Evolutionary conservation across 306 rosid species (phyloP).

Genomic region (Acacia melanoxylon): DNA sequence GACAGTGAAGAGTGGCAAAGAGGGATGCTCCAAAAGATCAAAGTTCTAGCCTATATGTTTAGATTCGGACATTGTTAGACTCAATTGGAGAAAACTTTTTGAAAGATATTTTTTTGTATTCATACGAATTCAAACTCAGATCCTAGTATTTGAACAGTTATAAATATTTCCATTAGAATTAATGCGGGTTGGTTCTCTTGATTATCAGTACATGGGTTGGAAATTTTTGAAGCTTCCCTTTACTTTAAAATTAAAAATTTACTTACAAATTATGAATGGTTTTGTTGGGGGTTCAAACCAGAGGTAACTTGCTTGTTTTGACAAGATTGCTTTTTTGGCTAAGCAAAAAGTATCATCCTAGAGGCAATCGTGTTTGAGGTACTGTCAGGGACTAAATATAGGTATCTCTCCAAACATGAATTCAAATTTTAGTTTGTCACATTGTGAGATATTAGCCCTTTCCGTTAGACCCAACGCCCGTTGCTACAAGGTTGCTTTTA

Average conservation of each 20-base stretch:
- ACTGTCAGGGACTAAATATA: no score
- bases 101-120: background rate
- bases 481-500: background rate
- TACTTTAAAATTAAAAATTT: background rate
- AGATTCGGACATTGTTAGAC: background rate
- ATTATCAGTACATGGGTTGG: background rate
- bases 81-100: background rate
- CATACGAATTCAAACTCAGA: no score
- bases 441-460: no score
- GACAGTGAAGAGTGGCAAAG: background rate
- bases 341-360: no score
- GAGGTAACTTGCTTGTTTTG: background rate
- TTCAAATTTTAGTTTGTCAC: no score
- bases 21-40: background rate
- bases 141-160: background rate
- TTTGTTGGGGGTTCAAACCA: background rate
- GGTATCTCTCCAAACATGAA: no score
- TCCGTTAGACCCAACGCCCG: no score
- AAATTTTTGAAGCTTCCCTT: background rate
- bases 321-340: background rate
- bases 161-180: no score
- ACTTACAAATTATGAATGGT: background rate
- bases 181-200: background rate
- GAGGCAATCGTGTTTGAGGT: no score
- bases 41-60: background rate